phyloP scores from a whole-genome alignment of 257 asterid species.

The Solanum paucissectum region DNA sequence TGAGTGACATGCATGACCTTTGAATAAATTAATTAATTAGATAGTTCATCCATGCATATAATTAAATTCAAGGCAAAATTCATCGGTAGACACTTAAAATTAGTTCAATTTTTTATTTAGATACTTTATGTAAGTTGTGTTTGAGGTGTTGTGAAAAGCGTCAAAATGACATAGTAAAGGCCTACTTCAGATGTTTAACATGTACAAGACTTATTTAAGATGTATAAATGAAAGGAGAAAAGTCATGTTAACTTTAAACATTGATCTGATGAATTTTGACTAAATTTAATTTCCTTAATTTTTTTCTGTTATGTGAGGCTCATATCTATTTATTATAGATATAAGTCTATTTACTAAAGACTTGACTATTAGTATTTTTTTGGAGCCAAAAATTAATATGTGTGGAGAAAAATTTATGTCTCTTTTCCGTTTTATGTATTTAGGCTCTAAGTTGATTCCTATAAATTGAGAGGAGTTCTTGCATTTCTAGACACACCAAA shows the following conservation, averaged over 20 bases:
- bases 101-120: no score
- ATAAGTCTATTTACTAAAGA: background rate
- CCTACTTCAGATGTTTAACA: no score
- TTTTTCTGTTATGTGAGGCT: background rate
- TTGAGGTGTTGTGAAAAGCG: background rate
- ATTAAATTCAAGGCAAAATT: background rate
- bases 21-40: no score
- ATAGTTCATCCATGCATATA: no score
- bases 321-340: background rate
- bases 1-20: no score
- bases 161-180: no score
- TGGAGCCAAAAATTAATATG: background rate
- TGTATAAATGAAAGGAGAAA: no score
- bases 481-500: background rate
- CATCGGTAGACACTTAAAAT: no score
- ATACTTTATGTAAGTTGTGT: accelerated
- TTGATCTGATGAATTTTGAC: background rate
- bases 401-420: background rate
- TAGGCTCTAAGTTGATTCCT: background rate
- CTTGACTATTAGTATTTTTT: background rate
- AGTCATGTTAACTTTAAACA: no score
- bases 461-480: background rate
- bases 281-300: no score
- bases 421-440: background rate
- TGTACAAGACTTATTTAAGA: background rate